Evolutionary conservation across 2,329 filamentous ascomycete species (phyloP), one percentile per base, ranked within the genome.

Genomic region (Fusarium sp.): DNA sequence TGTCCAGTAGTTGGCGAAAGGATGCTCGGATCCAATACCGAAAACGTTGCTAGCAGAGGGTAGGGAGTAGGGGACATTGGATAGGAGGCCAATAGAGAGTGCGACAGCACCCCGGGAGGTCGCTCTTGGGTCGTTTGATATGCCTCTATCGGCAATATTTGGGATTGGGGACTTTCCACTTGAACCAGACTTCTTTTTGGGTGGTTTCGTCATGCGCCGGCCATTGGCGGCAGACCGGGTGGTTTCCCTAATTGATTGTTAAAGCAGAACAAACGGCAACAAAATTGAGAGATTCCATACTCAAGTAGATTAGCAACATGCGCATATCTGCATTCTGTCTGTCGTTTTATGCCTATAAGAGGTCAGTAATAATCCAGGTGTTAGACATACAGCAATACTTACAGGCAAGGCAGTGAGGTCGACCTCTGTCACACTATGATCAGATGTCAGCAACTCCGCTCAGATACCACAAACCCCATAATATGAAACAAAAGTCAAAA

Each of bases 1-100:
- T 5, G 92, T 95, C 92, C 92, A 95, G 79, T 95, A 95, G 77
- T 95, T 95, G 75, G 91, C 90, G 77, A 94, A 94, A 0, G 91
- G 92, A 76, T 94, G 91, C 76, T 93, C 91, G 1, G 90, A 90
- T 16, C 91, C 92, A 68, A 94, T 89, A n/a, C 92, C 92, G 76
- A 95, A 95, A 59, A 94, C 91, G 70, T 93, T 93, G 59, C 90
- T 92, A 3, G 90, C 90, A 9, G 89, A 89, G 12, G 90, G 88
- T 44, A 88, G 85, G 0, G 91, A 91, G 76, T 91, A 92, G 1
- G 92, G 91, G 5, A 94, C 87, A 75, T 93, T 90, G 53, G 91
- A 93, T 47, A 94, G 83, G 14, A 94, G 83, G 22, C 88, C 88
- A 10, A 84, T 88, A 6, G 87, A 89, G 16, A 86, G 82, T 30